These are phyloP conservation scores for Vitis hybrid DNA, from an alignment of 177 flowering plant species.

Conservation along the genomic window DNA sequence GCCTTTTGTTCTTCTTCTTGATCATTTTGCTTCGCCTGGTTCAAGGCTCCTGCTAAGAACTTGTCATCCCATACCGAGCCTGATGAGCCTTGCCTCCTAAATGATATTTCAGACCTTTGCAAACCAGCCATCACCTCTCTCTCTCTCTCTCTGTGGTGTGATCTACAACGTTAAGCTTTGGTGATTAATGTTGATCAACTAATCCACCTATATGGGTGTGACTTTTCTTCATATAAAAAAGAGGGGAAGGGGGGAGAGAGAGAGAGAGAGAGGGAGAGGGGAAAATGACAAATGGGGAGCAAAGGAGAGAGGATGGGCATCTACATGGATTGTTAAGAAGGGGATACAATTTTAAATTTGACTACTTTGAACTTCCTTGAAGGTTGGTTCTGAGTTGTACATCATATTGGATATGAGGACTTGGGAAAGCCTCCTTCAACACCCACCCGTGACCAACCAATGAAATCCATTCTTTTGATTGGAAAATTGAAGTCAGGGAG, in stretches of 20 bases:
- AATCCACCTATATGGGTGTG: neutral
- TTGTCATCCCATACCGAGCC: conserved; percentile 81
- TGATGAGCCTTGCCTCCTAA: conserved; percentile 81
- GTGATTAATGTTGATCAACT: neutral
- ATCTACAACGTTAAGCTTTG: neutral
- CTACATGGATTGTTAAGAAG: neutral
- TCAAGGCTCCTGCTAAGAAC: conserved; percentile 37
- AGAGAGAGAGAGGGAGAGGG: neutral
- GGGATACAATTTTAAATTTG: neutral
- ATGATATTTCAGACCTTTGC: conserved; percentile 66
- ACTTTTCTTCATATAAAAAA: neutral
- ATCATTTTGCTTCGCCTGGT: conserved; percentile 15
- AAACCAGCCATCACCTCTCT: conserved; percentile 40
- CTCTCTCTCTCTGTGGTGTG: conserved; percentile 9
- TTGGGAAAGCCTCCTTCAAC: too few relatives aligned
- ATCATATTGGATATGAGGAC: too few relatives aligned
- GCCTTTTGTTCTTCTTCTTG: conserved; percentile 18
- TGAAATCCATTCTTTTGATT: too few relatives aligned
- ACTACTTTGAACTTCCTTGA: too few relatives aligned
- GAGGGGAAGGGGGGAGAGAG: neutral
- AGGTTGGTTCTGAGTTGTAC: too few relatives aligned
- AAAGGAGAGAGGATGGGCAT: neutral
- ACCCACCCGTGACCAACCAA: too few relatives aligned
- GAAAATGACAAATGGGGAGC: conserved; percentile 5
- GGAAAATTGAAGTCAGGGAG: too few relatives aligned